Base-by-base conservation (phyloP, 75 land plant genomes). In the Pseudotsuga menziesii region DNA sequence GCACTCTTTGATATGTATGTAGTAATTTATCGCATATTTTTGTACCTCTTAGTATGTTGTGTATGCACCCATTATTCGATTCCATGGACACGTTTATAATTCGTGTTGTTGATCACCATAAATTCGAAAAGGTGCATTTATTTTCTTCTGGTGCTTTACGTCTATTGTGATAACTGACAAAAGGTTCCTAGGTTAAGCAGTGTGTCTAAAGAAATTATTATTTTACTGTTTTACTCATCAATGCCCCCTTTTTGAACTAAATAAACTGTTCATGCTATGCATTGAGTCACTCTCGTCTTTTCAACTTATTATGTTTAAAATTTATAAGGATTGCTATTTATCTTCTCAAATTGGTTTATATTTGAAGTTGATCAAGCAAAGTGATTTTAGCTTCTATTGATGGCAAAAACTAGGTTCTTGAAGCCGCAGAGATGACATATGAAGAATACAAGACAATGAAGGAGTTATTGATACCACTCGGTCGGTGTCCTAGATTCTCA, bases 401-500 rank as follows among this genome's bases (percentile, higher is more conserved):
- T 69, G 72, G 52, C 3, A 35, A 35, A 69, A 4, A 69, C 20
- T 81, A 91, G 93, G 83, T 93, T 12, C 63, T 91, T 72, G 88
- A 85, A 62, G 85, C 82, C 75, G 82, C 93, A 2, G 82, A 83
- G 52, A 76, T 87, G 60, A 85, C 82, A 54, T 74, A 52, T 29
- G 93, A 88, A 39, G 93, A 93, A 61, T 93, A 91, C 67, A 89
- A 93, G 52, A 61, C 74, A 14, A 89, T 88, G 85, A 83, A 85
- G 77, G 91, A 89, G 72, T 72, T 88, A 29, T 32, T 91, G 25
- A 77, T 93, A 35, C 95, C 95, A 4, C 83, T 87, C 57, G 95
- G 95, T 16, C 89, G 86, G 29, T 71, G 74, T 55, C 93, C 93
- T 39, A 69, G 78, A 35, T 86, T 91, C 71, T 80, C 86, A 27